These are phyloP conservation scores for Malus hybrid DNA, from an alignment of 331 rosid genomes.

Conservation along the genomic window DNA sequence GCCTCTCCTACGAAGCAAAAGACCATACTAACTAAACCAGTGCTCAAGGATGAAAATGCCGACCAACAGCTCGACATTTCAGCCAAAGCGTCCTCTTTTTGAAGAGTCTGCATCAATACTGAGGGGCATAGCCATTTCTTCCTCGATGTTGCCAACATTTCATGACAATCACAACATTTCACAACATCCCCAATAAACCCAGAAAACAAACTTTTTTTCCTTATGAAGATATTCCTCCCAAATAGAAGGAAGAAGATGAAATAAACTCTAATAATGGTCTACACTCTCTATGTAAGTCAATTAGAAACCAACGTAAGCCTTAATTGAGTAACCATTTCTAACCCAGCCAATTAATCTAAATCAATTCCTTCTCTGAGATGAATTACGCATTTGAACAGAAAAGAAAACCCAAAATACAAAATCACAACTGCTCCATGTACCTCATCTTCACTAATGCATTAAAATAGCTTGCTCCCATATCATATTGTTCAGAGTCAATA, in stretches of 20 bases:
- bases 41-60: background rate
- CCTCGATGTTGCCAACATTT: too few species aligned
- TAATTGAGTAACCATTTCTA: too few species aligned
- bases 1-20: background rate
- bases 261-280: background rate
- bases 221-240: background rate
- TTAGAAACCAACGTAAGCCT: too few species aligned
- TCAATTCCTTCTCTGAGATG: background rate
- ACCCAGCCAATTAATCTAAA: too few species aligned
- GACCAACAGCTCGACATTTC: background rate
- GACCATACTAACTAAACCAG: background rate
- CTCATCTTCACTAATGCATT: constrained; percentile 66
- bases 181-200: too few species aligned
- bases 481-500: constrained; percentile 26
- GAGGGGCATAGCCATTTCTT: too few species aligned
- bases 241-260: background rate
- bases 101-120: background rate
- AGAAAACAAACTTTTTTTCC: background rate
- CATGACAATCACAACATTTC: too few species aligned
- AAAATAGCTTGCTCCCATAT: constrained; percentile 45
- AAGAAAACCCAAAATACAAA: background rate
- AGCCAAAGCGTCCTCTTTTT: background rate
- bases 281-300: too few species aligned
- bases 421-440: constrained; percentile 24
- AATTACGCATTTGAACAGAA: background rate